Base-by-base conservation (phyloP, 495 filamentous ascomycete genomes). In the Penicillium daleae region DNA sequence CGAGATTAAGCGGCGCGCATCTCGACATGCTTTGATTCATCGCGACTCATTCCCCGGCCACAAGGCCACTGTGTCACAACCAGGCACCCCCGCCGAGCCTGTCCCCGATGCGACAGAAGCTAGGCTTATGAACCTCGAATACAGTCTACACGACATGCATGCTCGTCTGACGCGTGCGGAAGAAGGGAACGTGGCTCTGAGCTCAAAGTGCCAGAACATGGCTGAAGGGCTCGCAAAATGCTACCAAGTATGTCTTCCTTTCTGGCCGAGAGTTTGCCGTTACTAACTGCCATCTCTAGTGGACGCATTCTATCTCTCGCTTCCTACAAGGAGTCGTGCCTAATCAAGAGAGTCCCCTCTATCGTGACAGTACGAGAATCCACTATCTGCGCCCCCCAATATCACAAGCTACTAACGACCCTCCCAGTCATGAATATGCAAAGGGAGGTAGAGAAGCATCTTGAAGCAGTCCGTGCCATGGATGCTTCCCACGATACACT, bases 1-100 rank as follows among this genome's bases (percentile, higher is more conserved):
- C 40, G 95, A 99, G 74, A 99, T 99, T 78, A 97, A 97, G 74
- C 89, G 95, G 64, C 86, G 95, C 39, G 96, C 95, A n/a, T 98
- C 95, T 32, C 84, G 95, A 56, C 96, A 99, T 80, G 91, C 95
- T 35, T 80, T 98, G 65, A 96, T 97, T 52, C 93, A 99, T 71
- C 86, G 95, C 69, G 95, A 98, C 73, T 97, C 95, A 37, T 96
- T 92, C 78, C 90, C 90, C 44, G 72, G 83, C 22, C 90, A 93
- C 63, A 93, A 93, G 73, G 78, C 87, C 31, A 82, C 86, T 39
- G 76, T 84, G 22, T 89, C 91, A 33, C 90, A 92, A 66, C 92
- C 92, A 42, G 91, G 90, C 15, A 93, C 92, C 21, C 92, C 93
- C 4, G 89, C 89, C 19, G 92, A 97, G 69, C 88, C 90, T 26